Evolutionary conservation across 257 asterid species (phyloP), one percentile per base, ranked within the genome.

Genomic region (Ajuga chamaepitys): DNA sequence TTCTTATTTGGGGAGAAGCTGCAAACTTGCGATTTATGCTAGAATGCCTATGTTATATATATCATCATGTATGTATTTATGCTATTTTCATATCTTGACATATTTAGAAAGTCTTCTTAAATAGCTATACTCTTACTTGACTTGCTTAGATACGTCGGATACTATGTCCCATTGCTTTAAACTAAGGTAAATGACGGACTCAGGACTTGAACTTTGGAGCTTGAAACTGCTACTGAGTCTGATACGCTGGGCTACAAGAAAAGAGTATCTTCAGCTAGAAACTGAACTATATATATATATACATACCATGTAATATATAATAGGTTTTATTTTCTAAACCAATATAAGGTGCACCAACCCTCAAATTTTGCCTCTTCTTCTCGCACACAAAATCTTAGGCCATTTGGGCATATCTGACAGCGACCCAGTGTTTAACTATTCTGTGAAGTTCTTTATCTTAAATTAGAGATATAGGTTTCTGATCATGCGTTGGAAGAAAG

Each of bases 1-100:
- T 93, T 78, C 96, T 93, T 73, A 93, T 93, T 25, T 93, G 99
- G 99, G 99, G 99, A 41, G 99, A 93, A 76, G 96, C 97, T 75
- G 97, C 99, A 48, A 93, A 93, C 78, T 80, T 93, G 81, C 83
- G 99, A 79, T 93, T 89, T 68, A 87, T 93, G 99, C 99, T 96
- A 26, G 98, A 58, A n/a, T n/a, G n/a, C n/a, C n/a, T n/a, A n/a
- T n/a, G n/a, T n/a, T n/a, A n/a, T n/a, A n/a, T n/a, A n/a, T 93
- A 89, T 77, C 99, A 93, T 76, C 95, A 89, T 75, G 99, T 93
- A 87, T 34, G 88, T 42, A 56, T 52, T 66, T 42, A 68, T 34
- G 37, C 30, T 21, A 5, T 48, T 69, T 7, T 21, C 16, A 16
- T 35, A 57, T 45, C 22, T 25, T 26, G 14, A 30, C 25, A 3